Evolutionary conservation across 2,329 filamentous ascomycete genomes (phyloP), one percentile per base, ranked within the genome.

Genomic region (Plectosphaerella sp.): DNA sequence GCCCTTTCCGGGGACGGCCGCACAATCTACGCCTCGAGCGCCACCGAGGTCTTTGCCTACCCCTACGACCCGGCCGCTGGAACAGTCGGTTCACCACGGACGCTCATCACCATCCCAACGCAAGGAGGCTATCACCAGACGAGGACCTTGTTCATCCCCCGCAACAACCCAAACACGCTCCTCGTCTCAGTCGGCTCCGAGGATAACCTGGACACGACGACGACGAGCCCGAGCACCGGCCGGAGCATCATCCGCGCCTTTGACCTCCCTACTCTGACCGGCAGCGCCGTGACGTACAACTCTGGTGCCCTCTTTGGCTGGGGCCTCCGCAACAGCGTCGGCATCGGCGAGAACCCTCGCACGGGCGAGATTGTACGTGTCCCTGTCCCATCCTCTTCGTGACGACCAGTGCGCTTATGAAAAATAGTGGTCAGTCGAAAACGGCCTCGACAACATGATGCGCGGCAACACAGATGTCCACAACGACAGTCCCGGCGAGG

Each of bases 281-380:
- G 16, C 18, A 20, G 41, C 16, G 41, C n/a, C 18, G 41, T 43
- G 16, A 18, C 41, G 16, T 43, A 43, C 41, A 43, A 43, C 41
- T 43, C 41, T 2, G 41, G 41, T 12, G 41, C n/a, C n/a, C 41
- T 79, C 0, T 66, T 83, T 2, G 80, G 86, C 15, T 91, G 86
- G 86, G 88, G 88, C 10, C 72, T 91, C 49, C 77, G 86, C 35
- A 91, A 91, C 64, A 84, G 84, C 1, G 86, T 89, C 4, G 88
- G 87, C 10, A 69, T 91, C 4, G 84, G 73, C n/a, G 86, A 88
- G 65, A 75, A 89, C 50, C 77, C 76, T 1, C 52, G 61, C 4
- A 72, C 72, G 1, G 79, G 79, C 18, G 76, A 73, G 15, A 72
- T 83, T 20, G 41, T 43, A 20, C 18, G 41, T 16, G 10, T 5